A percentile compares a stretch with the other conserved stretches of the same genome.
phyloP scores from a whole-genome alignment of 2,329 filamentous ascomycete genomes.

The Arthrinium puccinioides region DNA sequence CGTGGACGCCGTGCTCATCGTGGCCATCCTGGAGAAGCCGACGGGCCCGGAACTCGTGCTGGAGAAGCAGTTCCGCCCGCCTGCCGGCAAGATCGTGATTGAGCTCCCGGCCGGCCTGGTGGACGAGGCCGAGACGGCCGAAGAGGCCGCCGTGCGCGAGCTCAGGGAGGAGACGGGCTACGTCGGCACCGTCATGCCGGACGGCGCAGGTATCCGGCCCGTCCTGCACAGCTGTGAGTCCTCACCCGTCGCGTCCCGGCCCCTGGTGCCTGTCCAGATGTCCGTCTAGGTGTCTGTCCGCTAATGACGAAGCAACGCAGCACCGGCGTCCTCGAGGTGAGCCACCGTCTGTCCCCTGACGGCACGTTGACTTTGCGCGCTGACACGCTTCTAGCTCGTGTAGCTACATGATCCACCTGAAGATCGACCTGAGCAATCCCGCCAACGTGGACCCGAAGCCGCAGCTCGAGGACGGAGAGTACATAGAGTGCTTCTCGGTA shows the following conservation, averaged over 20 bases:
- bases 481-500: constrained; percentile 72
- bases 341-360: too few relatives aligned
- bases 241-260: neutral
- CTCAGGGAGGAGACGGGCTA: constrained; percentile 63
- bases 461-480: constrained; percentile 70
- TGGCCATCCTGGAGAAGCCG: constrained; percentile 56
- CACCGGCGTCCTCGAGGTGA: too few relatives aligned
- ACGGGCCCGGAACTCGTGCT: constrained; percentile 49
- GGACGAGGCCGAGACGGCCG: constrained; percentile 53
- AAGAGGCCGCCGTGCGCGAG: constrained; percentile 56
- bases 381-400: too few relatives aligned
- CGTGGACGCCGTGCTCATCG: constrained; percentile 68
- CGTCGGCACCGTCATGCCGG: constrained; percentile 31
- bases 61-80: constrained; percentile 61
- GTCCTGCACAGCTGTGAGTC: constrained; percentile 1
- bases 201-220: neutral
- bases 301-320: too few relatives aligned
- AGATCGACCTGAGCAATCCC: constrained; percentile 59
- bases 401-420: constrained; percentile 58
- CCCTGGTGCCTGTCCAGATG: too few relatives aligned
- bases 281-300: too few relatives aligned
- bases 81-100: constrained; percentile 50
- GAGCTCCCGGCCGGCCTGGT: constrained; percentile 60
- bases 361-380: too few relatives aligned
- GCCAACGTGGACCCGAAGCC: constrained; percentile 65